A percentile compares a stretch with the other conserved stretches of the same genome.
Conservation (phyloP, 805 yeast species). For the Candida vartiovaarae region DNA sequence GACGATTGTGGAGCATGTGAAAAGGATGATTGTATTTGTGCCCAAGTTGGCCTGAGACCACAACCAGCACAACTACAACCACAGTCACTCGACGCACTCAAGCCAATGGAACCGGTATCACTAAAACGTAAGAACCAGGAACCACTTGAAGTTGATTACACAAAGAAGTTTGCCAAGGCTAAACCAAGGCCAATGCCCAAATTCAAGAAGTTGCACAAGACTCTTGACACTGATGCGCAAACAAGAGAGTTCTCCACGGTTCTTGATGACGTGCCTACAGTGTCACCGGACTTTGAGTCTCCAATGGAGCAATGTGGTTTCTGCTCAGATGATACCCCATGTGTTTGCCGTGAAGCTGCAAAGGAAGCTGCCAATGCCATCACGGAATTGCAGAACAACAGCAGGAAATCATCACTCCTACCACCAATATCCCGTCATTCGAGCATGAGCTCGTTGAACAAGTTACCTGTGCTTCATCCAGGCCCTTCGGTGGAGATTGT, state of each 20-base stretch:
- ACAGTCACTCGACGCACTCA: slow-evolving; percentile 23
- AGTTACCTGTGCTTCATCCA: slow-evolving; percentile 56
- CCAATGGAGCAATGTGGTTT: slow-evolving; percentile 82
- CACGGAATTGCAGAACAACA: slow-evolving; percentile 18
- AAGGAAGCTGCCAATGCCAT: slow-evolving; percentile 33
- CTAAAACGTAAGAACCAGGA: slow-evolving; percentile 33
- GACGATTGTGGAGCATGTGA: slow-evolving; percentile 54
- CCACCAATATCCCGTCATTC: slow-evolving; percentile 34
- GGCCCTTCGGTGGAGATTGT: slow-evolving; percentile 51
- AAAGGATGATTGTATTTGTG: slow-evolving; percentile 67
- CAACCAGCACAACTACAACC: slow-evolving; percentile 19
- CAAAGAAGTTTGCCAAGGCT: slow-evolving; percentile 37
- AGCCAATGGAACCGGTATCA: slow-evolving; percentile 64
- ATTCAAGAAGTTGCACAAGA: slow-evolving; percentile 11
- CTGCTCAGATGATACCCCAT: slow-evolving; percentile 86
- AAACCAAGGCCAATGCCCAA: slow-evolving; percentile 23
- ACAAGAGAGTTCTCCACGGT: slow-evolving; percentile 16
- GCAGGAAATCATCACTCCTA: slow-evolving; percentile 13
- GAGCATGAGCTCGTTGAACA: slow-evolving; percentile 26
- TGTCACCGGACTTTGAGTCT: slow-evolving; percentile 36
- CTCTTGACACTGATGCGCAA: slow-evolving; percentile 3
- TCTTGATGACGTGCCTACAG: slow-evolving; percentile 12
- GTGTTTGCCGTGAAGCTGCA: slow-evolving; percentile 80
- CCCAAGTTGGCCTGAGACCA: slow-evolving; percentile 27
- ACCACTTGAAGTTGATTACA: slow-evolving; percentile 46